Evolutionary conservation across 441 rosid species (phyloP), one percentile per base, ranked within the genome.

Genomic region (Pelargonium citronellum): DNA sequence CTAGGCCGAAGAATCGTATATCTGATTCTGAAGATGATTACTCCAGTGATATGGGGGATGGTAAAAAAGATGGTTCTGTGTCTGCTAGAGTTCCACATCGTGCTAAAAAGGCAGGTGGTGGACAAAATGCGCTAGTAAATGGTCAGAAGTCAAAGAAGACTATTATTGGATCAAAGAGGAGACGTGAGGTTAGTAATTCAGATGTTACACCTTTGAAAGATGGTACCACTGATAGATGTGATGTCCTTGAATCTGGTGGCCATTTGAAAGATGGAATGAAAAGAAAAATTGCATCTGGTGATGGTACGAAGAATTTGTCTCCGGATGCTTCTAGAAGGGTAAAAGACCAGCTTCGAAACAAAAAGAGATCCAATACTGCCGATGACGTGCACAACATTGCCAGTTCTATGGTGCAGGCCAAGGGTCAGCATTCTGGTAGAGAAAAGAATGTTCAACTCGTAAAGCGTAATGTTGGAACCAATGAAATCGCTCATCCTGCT

Each of bases 361-460:
- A 78, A 74, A 80, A 71, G 69, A 73, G 70, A 44, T 6, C 69
- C 1, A 86, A 79, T 82, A 80, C 69, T 62, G 79, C 81, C 47
- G 87, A 73, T 71, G 81, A 69, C 67, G 72, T 47, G 71, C 62
- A 46, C 53, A 87, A 79, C 24, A 66, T 69, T 24, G 80, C 75
- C 57, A 71, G 66, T 73, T 44, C 71, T 6, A 78, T 67, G 75
- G 77, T 74, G 74, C 73, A 69, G 30, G 20, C 46, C 46, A 34
- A 64, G 30, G 60, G 34, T 57, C 83, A 81, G 77, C 60, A 41
- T 61, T 66, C 72, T 71, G 79, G 77, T 66, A 83, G 75, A 79
- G 86, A 79, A 75, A 80, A 74, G 73, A 79, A 73, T 72, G 76
- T 75, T 75, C 87, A 84, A 69, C 82, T 34, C 71, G 86, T 79